Evolutionary conservation across 73 alveolate species (phyloP), one percentile per base, ranked within the genome.

Genomic region (Paramecium sonneborni): DNA sequence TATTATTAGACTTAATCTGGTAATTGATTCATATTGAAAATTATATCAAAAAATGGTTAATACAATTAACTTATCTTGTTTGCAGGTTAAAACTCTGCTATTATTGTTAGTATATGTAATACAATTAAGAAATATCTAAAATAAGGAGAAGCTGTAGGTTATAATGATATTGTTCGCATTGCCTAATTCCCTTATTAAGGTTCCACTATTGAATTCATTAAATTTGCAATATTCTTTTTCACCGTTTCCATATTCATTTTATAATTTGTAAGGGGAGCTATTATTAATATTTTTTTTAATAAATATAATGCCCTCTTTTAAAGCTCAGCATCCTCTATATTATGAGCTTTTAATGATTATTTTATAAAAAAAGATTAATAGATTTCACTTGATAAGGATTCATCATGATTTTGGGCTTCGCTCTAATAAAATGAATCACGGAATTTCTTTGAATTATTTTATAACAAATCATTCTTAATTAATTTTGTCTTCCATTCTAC

Each of bases 401-500:
- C 90, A 39, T 79, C 90, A 20, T 38, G 21, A 46, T 39, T 79
- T 23, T 32, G 6, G 14, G 76, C 90, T 26, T 79, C 90, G 18
- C 69, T 46, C 26, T 79, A 18, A 34, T 24, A 23, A 14, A 43
- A 79, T 3, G 76, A 39, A n/a, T 79, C 46, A 21, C n/a, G 44
- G 43, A 79, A 79, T 11, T 79, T 46, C 44, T 38, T 46, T 5
- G 18, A 6, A 43, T 21, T 23, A 12, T 24, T 44, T 21, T 79
- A 4, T 18, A 5, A n/a, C 11, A 79, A 34, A 2, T 79, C 44
- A 44, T 44, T 24, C 18, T 44, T 79, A 41, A 79, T 79, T 20
- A 23, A 79, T 79, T 79, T 41, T 0, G 90, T 44, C 11, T 79
- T 79, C 90, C 90, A 79, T 37, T 79, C 90, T 7, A 79, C 90